Evolutionary conservation across 2,329 filamentous ascomycete genomes (phyloP).

Genomic region (Cytospora schulzeri): DNA sequence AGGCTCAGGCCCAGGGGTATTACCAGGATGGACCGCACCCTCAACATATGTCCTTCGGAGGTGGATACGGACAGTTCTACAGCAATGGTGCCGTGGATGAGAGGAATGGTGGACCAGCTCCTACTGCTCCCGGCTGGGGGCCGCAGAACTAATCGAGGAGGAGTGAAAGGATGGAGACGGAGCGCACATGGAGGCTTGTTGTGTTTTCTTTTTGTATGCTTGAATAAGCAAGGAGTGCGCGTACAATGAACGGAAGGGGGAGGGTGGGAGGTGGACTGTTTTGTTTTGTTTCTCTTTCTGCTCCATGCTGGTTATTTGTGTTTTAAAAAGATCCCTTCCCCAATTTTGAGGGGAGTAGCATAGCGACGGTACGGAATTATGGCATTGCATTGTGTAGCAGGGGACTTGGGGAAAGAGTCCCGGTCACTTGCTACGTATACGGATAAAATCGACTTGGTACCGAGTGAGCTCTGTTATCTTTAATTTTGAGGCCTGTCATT

Average conservation of each 20-base stretch:
- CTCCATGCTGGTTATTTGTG: neutral
- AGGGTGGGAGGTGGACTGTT: neutral
- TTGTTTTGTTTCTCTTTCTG: neutral
- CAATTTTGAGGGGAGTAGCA: neutral
- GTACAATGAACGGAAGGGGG: neutral
- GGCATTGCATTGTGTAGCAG: conserved; percentile 17
- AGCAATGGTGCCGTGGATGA: conserved; percentile 9
- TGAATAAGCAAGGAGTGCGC: neutral
- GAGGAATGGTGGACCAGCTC: conserved; percentile 11
- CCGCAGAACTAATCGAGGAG: neutral
- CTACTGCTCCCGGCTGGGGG: conserved; percentile 10
- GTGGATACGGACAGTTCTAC: conserved; percentile 3
- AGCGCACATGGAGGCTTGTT: neutral
- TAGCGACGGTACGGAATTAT: conserved; percentile 18
- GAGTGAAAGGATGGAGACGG: neutral
- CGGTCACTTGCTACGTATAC: neutral
- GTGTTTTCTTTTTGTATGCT: neutral
- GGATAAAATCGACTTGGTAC: neutral
- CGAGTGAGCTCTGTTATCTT: neutral
- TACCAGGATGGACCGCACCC: conserved; percentile 5
- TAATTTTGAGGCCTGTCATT: neutral
- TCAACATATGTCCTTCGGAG: neutral
- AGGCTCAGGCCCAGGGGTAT: neutral
- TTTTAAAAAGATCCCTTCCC: neutral
- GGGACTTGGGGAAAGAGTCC: neutral